phyloP scores from a whole-genome alignment of 805 yeast genomes.

The Ogataea paraovalis region DNA sequence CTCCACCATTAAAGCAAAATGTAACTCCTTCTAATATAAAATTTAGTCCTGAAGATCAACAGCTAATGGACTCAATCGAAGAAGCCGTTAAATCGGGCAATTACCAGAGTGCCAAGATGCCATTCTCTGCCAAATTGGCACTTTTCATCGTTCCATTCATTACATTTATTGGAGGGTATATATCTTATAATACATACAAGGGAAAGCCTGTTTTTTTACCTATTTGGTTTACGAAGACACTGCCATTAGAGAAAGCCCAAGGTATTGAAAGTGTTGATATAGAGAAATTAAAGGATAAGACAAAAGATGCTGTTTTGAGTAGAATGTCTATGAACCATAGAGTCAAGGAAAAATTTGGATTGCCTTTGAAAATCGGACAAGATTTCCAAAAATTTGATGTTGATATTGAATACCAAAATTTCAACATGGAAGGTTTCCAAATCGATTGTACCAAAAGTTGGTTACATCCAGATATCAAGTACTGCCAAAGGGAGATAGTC shows the following conservation, averaged over 20 bases:
- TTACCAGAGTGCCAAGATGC: constrained; percentile 8
- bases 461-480: constrained; percentile 24
- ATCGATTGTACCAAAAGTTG: constrained; percentile 29
- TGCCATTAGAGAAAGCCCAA: constrained; percentile 24
- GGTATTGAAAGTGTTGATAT: constrained; percentile 28
- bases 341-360: constrained; percentile 27
- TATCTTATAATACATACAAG: constrained; percentile 26
- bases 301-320: constrained; percentile 23
- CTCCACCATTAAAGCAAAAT: constrained; percentile 1
- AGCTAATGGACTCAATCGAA: constrained; percentile 11
- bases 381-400: constrained; percentile 28
- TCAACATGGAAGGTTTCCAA: constrained; percentile 30
- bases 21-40: background rate
- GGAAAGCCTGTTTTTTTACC: constrained; percentile 33
- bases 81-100: constrained; percentile 14
- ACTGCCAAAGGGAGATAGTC: constrained; percentile 23
- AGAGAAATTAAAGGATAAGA: constrained; percentile 23
- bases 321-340: constrained; percentile 30
- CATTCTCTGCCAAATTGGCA: constrained; percentile 18
- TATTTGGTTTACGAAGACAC: constrained; percentile 23
- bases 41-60: background rate
- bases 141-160: constrained; percentile 20
- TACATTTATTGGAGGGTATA: constrained; percentile 23
- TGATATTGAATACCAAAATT: constrained; percentile 26
- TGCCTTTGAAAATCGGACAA: constrained; percentile 28